Base-by-base conservation (phyloP, 441 rosid species). In the Manihot esculenta region DNA sequence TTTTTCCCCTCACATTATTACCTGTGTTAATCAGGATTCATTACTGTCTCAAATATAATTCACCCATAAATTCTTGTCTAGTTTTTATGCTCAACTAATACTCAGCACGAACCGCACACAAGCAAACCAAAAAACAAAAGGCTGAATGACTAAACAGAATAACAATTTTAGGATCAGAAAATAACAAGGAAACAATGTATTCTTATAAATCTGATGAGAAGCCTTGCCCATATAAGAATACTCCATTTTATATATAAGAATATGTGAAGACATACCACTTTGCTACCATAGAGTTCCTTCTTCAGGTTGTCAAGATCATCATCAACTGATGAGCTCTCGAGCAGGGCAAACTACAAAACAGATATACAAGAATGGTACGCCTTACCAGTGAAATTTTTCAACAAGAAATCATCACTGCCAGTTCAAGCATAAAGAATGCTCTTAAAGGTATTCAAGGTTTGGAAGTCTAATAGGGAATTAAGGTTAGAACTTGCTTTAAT, bases 241-340 rank as follows among this genome's bases (percentile, higher is more conserved):
- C 41, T 35, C 41, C 41, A 2, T 3, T 35, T 35, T 7, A 2
- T 7, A 35, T 35, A 35, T 35, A 35, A 35, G 0, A 35, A 35
- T 4, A 35, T 35, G 41, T 6, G 7, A 72, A 47, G 55, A 23
- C 71, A 12, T 79, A 89, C 94, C 94, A 79, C 77, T 50, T 85
- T 69, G 80, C 80, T 73, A 15, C 91, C 89, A 60, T 89, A 76
- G 27, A 86, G 80, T 71, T 90, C 90, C 69, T 81, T 88, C 86
- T 88, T 90, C 79, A 88, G 72, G 64, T 51, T 78, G 49, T 81
- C 89, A 72, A 90, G 88, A 81, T 90, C 96, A 64, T 85, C 89
- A 35, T 90, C 93, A 49, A 88, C 93, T 5, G 92, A 88, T 27
- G 90, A 69, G 71, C 86, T 78, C 82, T 90, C 96, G 33, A 90